Conservation (phyloP, 257 asterid genomes). For the Solanum gracilifrons region DNA sequence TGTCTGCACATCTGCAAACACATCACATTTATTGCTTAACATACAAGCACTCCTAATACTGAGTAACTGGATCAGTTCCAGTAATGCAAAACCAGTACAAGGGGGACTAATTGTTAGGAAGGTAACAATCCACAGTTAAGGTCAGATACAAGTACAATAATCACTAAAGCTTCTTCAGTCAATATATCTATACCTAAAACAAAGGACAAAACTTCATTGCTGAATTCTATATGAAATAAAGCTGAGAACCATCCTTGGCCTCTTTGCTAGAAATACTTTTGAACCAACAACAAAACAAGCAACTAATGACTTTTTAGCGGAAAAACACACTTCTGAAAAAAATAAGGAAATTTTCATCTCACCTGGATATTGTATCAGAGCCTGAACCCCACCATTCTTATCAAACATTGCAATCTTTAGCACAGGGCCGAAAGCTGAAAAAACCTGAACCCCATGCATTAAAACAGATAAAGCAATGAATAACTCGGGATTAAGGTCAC, state of each 20-base stretch:
- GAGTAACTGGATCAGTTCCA: background rate
- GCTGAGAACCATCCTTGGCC: background rate
- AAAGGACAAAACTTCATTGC: background rate
- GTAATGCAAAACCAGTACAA: background rate
- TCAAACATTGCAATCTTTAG: conserved; percentile 90
- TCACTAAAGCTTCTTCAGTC: background rate
- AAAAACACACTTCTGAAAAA: background rate
- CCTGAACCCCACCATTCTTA: conserved; percentile 85
- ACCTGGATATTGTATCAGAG: conserved; percentile 87
- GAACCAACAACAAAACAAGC: background rate
- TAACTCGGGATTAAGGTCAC: background rate
- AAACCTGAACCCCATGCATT: conserved; percentile 30
- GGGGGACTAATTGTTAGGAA: background rate
- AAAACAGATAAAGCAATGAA: background rate
- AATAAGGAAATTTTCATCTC: background rate
- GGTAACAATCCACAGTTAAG: background rate
- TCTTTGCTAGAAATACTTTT: background rate
- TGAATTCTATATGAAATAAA: background rate
- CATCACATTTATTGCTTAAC: background rate
- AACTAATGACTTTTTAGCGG: background rate
- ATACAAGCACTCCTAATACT: background rate
- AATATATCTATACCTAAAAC: background rate
- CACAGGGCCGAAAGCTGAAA: conserved; percentile 72
- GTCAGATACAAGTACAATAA: background rate
- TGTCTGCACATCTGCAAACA: conserved; percentile 77